Evolutionary conservation across 75 land plant species (phyloP), one percentile per base, ranked within the genome.

Genomic region (Cryptomeria japonica): DNA sequence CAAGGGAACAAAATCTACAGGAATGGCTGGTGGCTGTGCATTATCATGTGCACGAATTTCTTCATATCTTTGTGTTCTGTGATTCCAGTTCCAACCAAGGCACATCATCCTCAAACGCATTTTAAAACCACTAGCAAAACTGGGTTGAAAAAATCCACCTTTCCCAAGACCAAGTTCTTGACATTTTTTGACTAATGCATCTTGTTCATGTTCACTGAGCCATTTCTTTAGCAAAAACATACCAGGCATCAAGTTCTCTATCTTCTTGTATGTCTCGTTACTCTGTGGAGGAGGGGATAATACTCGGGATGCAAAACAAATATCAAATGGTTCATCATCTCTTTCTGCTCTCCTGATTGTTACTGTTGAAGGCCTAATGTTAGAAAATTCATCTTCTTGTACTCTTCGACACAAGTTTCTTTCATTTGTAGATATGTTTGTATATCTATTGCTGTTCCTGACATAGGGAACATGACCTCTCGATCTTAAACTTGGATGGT

Each of bases 81-180:
- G 93, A 79, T 94, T 92, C 95, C 97, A 96, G 51, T 96, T 86
- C 68, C 84, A 86, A 6, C 97, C 96, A 32, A 96, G 92, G 42
- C 97, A 94, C 97, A 96, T 94, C 96, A 96, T 96, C 36, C 90
- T 87, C 88, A 96, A 68, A 73, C 88, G 92, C 84, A 96, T 90
- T 84, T 94, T 92, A 78, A 88, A 91, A 49, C 92, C 95, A 90
- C 88, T 90, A 2, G 56, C 32, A 73, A 89, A 96, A 31, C 91
- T 88, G 75, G 97, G 97, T 46, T 87, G 92, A 85, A 94, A 96
- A 78, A 96, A 94, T 3, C 97, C 95, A 1, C 96, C 96, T 56
- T 86, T 44, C 32, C 94, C 96, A 83, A 86, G 41, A 28, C 98
- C 98, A 88, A 95, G 95, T 9, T 89, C 68, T 51, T 90, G 92